These are phyloP conservation scores for Apiotrichum brassicae DNA, from an alignment of 1,284 basidiomycete species.

Conservation along the genomic window DNA sequence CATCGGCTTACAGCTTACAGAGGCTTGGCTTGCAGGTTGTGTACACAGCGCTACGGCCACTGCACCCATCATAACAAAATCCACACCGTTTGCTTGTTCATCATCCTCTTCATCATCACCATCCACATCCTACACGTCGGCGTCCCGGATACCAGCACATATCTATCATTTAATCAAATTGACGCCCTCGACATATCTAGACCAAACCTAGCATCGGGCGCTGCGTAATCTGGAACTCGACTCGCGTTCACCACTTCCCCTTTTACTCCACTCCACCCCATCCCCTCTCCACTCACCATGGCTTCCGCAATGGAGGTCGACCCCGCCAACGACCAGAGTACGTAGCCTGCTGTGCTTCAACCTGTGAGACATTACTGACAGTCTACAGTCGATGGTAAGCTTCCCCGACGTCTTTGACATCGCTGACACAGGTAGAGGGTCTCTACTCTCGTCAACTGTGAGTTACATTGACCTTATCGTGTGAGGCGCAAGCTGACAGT, in stretches of 20 bases:
- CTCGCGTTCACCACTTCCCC: not conserved
- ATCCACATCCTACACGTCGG: too few species aligned
- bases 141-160: too few species aligned
- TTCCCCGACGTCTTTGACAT: constrained; percentile 2
- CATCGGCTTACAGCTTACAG: too few species aligned
- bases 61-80: not conserved
- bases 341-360: constrained; percentile 8
- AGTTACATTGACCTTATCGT: constrained; percentile 46
- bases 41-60: not conserved
- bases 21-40: too few species aligned
- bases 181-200: too few species aligned
- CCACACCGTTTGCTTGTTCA: not conserved
- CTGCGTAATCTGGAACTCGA: too few species aligned
- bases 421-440: constrained; percentile 54
- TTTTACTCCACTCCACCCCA: not conserved
- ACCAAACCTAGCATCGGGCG: too few species aligned
- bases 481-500: constrained; percentile 12
- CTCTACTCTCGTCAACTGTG: constrained; percentile 94
- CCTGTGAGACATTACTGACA: constrained; percentile 3
- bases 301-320: constrained; percentile 44
- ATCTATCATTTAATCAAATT: too few species aligned
- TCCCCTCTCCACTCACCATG: constrained; percentile 21
- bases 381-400: constrained; percentile 37
- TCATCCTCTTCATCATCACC: too few species aligned
- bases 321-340: constrained; percentile 38